Conservation (phyloP, 2,329 filamentous ascomycete genomes). For the Colletotrichum brevisporum region DNA sequence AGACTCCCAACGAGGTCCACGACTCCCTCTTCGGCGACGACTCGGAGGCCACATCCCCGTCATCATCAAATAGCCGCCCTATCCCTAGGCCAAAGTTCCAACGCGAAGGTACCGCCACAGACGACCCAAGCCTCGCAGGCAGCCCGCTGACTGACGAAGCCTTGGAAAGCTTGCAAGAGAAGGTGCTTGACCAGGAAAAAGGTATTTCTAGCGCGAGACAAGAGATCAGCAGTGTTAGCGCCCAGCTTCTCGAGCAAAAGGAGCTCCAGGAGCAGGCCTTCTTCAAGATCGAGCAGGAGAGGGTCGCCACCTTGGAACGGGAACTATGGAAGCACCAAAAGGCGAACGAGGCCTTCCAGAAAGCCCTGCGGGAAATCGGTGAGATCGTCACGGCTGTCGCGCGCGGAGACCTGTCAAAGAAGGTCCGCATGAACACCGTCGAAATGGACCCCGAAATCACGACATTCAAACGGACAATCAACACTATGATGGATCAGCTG, state of each 20-base stretch:
- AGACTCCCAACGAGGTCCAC: conserved; percentile 84
- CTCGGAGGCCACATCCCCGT: conserved; percentile 60
- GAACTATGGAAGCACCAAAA: conserved; percentile 98
- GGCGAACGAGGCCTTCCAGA: conserved; percentile 98
- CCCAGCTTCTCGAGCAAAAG: conserved; percentile 88
- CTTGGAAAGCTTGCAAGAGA: conserved; percentile 87
- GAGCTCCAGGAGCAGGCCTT: conserved; percentile 87
- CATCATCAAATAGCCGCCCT: conserved; percentile 58
- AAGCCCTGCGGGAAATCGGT: conserved; percentile 94
- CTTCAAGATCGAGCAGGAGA: conserved; percentile 85
- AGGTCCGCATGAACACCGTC: conserved; percentile 93
- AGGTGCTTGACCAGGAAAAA: conserved; percentile 94
- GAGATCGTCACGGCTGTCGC: conserved; percentile 98
- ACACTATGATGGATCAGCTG: conserved; percentile 98
- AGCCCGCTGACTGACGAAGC: conserved; percentile 73
- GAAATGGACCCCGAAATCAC: conserved; percentile 99
- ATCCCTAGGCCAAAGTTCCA: conserved; percentile 40
- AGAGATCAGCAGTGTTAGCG: conserved; percentile 87
- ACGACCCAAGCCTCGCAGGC: conserved; percentile 44
- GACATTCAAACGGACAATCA: conserved; percentile 97
- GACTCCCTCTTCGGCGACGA: conserved; percentile 75
- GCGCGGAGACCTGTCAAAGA: conserved; percentile 95
- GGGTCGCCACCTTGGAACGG: conserved; percentile 89
- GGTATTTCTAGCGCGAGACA: conserved; percentile 90
- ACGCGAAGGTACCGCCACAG: conserved; percentile 42